Percentiles rank a stretch among this genome's conserved stretches.
Conservation (phyloP, 2,329 filamentous ascomycete species). For the Aspergillus awamori region DNA sequence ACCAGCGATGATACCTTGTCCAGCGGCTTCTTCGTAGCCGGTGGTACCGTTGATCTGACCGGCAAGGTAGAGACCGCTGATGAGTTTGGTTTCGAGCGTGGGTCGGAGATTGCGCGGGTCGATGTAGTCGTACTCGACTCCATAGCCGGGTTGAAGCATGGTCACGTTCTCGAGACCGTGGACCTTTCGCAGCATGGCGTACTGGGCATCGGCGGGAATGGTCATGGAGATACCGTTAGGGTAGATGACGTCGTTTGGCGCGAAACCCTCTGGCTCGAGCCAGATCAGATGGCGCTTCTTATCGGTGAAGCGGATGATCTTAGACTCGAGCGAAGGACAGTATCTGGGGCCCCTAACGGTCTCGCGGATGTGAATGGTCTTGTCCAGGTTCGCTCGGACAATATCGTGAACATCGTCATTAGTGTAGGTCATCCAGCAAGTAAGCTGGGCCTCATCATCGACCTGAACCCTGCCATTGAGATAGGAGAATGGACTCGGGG, state of each 20-base stretch:
- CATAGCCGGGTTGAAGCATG: conserved; percentile 95
- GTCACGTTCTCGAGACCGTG: conserved; percentile 82
- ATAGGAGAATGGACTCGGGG: conserved; percentile 88
- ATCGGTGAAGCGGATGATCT: conserved; percentile 83
- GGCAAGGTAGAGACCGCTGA: conserved; percentile 84
- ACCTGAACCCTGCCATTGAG: conserved; percentile 78
- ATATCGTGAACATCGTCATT: conserved; percentile 81
- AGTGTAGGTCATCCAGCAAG: conserved; percentile 86
- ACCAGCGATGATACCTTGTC: conserved; percentile 87
- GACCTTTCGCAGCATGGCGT: conserved; percentile 81
- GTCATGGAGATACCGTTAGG: conserved; percentile 98
- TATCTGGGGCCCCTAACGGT: conserved; percentile 93
- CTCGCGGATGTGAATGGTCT: conserved; percentile 94
- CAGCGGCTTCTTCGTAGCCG: conserved; percentile 95
- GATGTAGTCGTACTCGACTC: conserved; percentile 98
- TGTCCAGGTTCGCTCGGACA: conserved; percentile 86
- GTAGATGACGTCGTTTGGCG: conserved; percentile 81
- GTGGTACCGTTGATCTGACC: conserved; percentile 99
- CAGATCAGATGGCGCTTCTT: conserved; percentile 86
- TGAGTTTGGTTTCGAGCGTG: conserved; percentile 93
- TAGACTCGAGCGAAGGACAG: conserved; percentile 92
- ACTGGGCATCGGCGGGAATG: conserved; percentile 83
- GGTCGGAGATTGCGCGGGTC: conserved; percentile 84
- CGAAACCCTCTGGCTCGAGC: conserved; percentile 95
- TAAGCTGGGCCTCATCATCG: conserved; percentile 68